Conservation (phyloP, 2,329 filamentous ascomycete species). For the Chaetothyriales sp. region DNA sequence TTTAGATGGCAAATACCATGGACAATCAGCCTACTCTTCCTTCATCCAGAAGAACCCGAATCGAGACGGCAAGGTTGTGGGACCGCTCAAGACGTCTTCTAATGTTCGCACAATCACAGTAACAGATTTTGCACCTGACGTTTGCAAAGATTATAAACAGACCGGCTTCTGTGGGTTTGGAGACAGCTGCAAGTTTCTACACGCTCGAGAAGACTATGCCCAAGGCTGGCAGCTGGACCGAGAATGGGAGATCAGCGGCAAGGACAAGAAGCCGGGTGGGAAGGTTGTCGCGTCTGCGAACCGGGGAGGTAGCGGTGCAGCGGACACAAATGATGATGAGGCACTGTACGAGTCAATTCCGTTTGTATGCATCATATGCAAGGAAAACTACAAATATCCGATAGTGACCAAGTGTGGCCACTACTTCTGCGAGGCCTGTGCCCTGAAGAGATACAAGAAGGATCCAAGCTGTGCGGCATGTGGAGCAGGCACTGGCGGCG, state of each 20-base stretch:
- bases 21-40: slow-evolving; percentile 53
- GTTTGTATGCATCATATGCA: slow-evolving; percentile 79
- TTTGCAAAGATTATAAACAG: slow-evolving; percentile 88
- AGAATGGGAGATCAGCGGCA: slow-evolving; percentile 80
- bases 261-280: slow-evolving; percentile 37
- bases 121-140: slow-evolving; percentile 79
- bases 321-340: slow-evolving; percentile 14
- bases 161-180: slow-evolving; percentile 50
- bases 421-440: slow-evolving; percentile 89
- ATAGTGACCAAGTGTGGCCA: slow-evolving; percentile 83
- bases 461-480: slow-evolving; percentile 79
- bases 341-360: slow-evolving; percentile 64
- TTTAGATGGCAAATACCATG: slow-evolving; percentile 59
- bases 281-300: slow-evolving; percentile 35
- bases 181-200: slow-evolving; percentile 60
- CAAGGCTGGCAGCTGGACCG: slow-evolving; percentile 90
- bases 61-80: slow-evolving; percentile 51
- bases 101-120: slow-evolving; percentile 85
- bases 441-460: slow-evolving; percentile 70
- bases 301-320: slow-evolving; percentile 22
- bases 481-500: slow-evolving; percentile 67
- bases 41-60: slow-evolving; percentile 74
- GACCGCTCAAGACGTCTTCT: slow-evolving; percentile 69
- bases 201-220: slow-evolving; percentile 51
- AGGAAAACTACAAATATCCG: slow-evolving; percentile 59